Evolutionary conservation across 2,329 filamentous ascomycete genomes (phyloP), one percentile per base, ranked within the genome.

Genomic region (Raffaelea albimanens): DNA sequence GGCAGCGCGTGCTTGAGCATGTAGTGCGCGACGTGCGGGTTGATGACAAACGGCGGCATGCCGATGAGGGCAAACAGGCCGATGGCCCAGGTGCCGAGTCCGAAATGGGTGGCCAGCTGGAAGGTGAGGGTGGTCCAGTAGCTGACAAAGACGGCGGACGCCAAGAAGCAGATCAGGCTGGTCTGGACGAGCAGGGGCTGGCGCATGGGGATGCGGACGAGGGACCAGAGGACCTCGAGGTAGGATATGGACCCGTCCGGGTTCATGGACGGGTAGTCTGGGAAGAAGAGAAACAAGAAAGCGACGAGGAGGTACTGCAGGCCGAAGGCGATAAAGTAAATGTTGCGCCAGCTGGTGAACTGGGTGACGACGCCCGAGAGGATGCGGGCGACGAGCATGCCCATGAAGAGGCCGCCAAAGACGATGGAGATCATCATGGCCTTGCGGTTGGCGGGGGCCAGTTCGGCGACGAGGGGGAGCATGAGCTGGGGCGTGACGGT

Each of bases 401-500:
- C 85, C 3, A 87, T 72, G 50, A 87, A 74, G 3, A 88, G 67
- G 2, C 85, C 85, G 0, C 80, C 85, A 10, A 83, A 79, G 9
- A 87, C 80, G 49, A 88, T 79, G 5, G 82, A 82, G 9, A 88
- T 70, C 33, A 83, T 76, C 22, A 80, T 76, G 2, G 83, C 82
- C n/a, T 82, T 77, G 34, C 78, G 75, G 22, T 79, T 66, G 0
- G 76, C 71, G 0, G 85, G 83, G 0, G 85, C 83, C 18, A 88
- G 78, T 57, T 89, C 83, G 2, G 83, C 82, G 0, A 87, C 83
- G 0, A 90, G 68, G 0, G 85, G 85, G 22, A 89, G 77, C 83
- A 90, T 87, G 47, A 82, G 65, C 63, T 82, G 79, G 23, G 84
- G 85, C 3, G 85, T 89, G 2, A 88, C 84, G 0, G 85, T 89